Evolutionary conservation across 352 stramenopile species (phyloP), one percentile per base, ranked within the genome.

Genomic region (Pythium sukuiense): DNA sequence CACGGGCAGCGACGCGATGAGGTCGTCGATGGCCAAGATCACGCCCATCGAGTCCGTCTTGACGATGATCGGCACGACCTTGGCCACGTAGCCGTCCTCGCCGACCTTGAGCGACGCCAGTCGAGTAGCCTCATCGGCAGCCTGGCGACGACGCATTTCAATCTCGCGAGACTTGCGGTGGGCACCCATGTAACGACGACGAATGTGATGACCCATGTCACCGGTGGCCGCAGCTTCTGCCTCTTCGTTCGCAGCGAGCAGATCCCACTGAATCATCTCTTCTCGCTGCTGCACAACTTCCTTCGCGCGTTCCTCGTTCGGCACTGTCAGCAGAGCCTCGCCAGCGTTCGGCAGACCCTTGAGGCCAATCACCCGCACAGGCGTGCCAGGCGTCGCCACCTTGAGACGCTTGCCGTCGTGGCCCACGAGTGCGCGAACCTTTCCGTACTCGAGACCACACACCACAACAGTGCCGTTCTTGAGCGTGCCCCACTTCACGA

Each of bases 1-100:
- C 43, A 58, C 78, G 32, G 79, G 80, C 59, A 97, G 68, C 20
- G 85, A 81, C 49, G 84, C 74, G 57, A 95, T 86, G 29, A 96
- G 75, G n/a, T 93, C 80, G 60, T 91, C 81, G 46, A 93, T 93
- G 58, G 97, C 97, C 60, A 99, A 87, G 26, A 99, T 96, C 43
- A 97, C 96, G 54, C 97, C 97, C 57, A 98, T 93, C n/a, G 96
- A 95, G 73, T 99, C 97, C 14, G 97, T 98, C 81, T 99, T 99
- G 30, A 99, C 82, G 32, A 99, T 88, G 52, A 99, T 96, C 32
- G 94, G 97, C 64, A 99, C 93, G 67, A 98, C 84, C 63, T 97
- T 96, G 16, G 86, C 74, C 62, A 98, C 84, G 69, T 98, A 98
- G 0, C 73, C 80, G 18, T 89, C 79, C 54, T 92, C 84, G 55